These are phyloP conservation scores for Tetrahymena malaccensis DNA, from an alignment of 73 alveolate genomes.

Conservation along the genomic window DNA sequence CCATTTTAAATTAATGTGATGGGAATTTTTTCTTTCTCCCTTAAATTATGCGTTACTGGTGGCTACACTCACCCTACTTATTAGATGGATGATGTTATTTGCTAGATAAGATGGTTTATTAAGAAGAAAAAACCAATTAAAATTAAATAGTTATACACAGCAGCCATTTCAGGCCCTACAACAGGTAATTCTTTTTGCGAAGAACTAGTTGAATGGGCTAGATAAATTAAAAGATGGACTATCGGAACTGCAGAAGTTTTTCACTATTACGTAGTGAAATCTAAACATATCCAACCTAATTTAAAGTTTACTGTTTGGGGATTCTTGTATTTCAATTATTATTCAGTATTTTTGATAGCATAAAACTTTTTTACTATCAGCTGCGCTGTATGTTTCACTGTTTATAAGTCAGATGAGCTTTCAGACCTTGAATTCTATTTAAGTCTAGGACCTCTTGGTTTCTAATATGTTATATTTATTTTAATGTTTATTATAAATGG, in stretches of 20 bases:
- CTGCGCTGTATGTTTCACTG: neutral
- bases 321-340: neutral
- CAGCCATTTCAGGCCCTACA: conserved; percentile 53
- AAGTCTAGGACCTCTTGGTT: neutral
- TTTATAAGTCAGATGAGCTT: neutral
- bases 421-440: neutral
- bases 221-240: conserved; percentile 41
- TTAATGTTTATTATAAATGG: neutral
- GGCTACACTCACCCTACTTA: conserved; percentile 44
- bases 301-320: conserved; percentile 3
- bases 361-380: neutral
- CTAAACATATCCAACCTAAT: conserved; percentile 2
- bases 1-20: conserved; percentile 44
- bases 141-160: conserved; percentile 19
- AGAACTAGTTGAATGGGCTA: conserved; percentile 44
- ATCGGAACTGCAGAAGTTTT: conserved; percentile 50
- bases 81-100: conserved; percentile 47
- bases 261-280: conserved; percentile 19
- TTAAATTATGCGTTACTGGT: conserved; percentile 23
- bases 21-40: conserved; percentile 22
- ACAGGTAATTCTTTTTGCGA: conserved; percentile 29
- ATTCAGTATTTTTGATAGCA: neutral
- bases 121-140: neutral
- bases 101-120: conserved; percentile 38
- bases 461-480: neutral